phyloP scores from a whole-genome alignment of 1,139 yeast species.

The Zygotorulaspora mrakii region DNA sequence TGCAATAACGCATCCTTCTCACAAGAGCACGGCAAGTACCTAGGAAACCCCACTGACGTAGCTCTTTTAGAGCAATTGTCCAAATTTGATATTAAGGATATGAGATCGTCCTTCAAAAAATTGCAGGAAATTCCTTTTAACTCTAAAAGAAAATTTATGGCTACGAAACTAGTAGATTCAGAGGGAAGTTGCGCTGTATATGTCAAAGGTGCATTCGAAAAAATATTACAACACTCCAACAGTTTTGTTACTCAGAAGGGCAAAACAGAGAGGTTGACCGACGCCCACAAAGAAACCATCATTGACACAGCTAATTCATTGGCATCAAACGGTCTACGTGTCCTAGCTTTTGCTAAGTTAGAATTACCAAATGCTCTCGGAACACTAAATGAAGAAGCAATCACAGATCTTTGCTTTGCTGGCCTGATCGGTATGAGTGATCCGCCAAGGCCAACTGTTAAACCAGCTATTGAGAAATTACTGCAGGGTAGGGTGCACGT shows the following conservation, averaged over 20 bases:
- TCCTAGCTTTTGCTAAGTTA: constrained; percentile 67
- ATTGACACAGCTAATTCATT: constrained; percentile 53
- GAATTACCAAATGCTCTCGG: constrained; percentile 38
- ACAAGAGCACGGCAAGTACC: constrained; percentile 60
- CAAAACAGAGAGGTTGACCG: constrained; percentile 48
- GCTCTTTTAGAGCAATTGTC: constrained; percentile 74
- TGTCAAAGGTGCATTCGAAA: constrained; percentile 87
- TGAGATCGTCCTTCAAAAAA: constrained; percentile 50
- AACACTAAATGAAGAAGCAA: constrained; percentile 41
- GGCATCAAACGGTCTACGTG: constrained; percentile 81
- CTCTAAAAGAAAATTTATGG: constrained; percentile 82
- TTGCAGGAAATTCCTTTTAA: constrained; percentile 77
- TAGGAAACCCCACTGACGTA: constrained; percentile 91
- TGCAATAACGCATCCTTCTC: constrained; percentile 79
- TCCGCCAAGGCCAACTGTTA: constrained; percentile 87
- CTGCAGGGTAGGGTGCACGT: constrained; percentile 91
- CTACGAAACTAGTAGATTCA: constrained; percentile 43
- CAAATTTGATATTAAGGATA: constrained; percentile 68
- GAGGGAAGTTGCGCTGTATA: constrained; percentile 58
- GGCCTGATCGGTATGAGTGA: constrained; percentile 93
- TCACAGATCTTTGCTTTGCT: constrained; percentile 62
- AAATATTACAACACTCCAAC: constrained; percentile 58
- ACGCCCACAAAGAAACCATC: constrained; percentile 46
- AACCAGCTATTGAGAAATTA: constrained; percentile 61
- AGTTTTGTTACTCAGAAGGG: constrained; percentile 58